phyloP scores from a whole-genome alignment of 768 basidiomycete genomes.

The Amanita thiersii region DNA sequence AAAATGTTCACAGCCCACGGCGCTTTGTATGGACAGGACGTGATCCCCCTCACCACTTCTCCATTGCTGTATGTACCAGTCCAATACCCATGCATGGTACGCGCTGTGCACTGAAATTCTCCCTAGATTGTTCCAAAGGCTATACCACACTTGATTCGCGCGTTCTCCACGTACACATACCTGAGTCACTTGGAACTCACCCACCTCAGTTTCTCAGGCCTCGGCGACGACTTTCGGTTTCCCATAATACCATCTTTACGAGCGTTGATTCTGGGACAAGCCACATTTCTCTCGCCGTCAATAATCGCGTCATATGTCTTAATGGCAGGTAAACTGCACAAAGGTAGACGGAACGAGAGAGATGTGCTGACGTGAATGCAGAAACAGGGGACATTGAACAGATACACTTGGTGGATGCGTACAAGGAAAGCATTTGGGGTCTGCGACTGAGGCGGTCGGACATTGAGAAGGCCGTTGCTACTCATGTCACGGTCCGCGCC shows the following conservation, averaged over 20 bases:
- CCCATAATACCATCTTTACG: slow-evolving; percentile 29
- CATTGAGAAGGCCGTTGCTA: slow-evolving; percentile 29
- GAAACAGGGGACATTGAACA: slow-evolving; percentile 18
- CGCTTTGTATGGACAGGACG: slow-evolving; percentile 51
- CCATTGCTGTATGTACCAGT: slow-evolving; percentile 40
- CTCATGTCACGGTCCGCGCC: slow-evolving; percentile 2
- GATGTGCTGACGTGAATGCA: slow-evolving; percentile 1
- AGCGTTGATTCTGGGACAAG: slow-evolving; percentile 41
- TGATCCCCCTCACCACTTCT: slow-evolving; percentile 54
- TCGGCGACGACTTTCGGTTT: slow-evolving; percentile 13
- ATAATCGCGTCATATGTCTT: slow-evolving; percentile 27
- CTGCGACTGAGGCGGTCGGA: slow-evolving; percentile 40
- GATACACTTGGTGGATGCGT: slow-evolving; percentile 44
- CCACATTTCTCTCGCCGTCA: slow-evolving; percentile 34
- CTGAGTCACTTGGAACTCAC: slow-evolving; percentile 38
- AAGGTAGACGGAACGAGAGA: neutral
- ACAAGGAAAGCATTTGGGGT: slow-evolving; percentile 53
- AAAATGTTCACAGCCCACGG: slow-evolving; percentile 26
- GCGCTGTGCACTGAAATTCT: neutral
- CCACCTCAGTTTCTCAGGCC: slow-evolving; percentile 23
- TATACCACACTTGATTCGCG: slow-evolving; percentile 28
- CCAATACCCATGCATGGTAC: neutral
- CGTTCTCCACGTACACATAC: slow-evolving; percentile 31
- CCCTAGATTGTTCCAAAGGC: slow-evolving; percentile 35
- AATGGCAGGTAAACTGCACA: slow-evolving; percentile 9